Percentiles rank a stretch among this genome's conserved stretches.
Evolutionary conservation across 768 basidiomycete species (phyloP).

Genomic region (Daedalea quercina): DNA sequence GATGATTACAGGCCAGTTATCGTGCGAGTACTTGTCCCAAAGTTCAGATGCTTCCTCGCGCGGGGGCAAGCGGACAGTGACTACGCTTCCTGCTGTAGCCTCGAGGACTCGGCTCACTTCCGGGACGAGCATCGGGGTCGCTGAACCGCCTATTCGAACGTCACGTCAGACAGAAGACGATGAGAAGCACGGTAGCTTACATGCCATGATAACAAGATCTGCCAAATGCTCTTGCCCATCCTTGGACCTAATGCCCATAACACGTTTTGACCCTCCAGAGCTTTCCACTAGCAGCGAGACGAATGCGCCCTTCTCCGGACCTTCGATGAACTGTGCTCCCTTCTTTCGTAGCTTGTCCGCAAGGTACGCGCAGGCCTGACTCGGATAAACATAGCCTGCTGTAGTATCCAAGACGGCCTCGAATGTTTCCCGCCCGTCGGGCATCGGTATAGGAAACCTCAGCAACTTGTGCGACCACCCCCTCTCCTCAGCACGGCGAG

Average conservation of each 20-base stretch:
- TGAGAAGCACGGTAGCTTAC: not conserved
- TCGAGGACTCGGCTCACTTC: constrained; percentile 4
- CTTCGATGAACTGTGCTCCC: not conserved
- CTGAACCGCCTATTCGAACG: constrained; percentile 1
- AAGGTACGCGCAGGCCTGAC: constrained; percentile 2
- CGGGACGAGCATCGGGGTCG: constrained; percentile 3
- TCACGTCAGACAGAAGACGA: not conserved
- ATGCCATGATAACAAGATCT: constrained; percentile 2
- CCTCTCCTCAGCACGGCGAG: not conserved
- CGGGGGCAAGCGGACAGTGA: constrained; percentile 2
- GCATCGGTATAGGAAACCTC: not conserved
- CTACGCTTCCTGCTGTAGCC: constrained; percentile 4
- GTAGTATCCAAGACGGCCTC: constrained; percentile 4
- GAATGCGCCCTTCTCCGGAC: constrained; percentile 2
- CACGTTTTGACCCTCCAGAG: not conserved
- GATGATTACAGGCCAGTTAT: constrained; percentile 2
- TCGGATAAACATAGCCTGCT: constrained; percentile 1
- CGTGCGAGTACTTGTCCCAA: constrained; percentile 3
- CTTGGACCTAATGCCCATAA: not conserved
- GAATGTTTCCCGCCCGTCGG: constrained; percentile 1
- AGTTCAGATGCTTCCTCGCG: constrained; percentile 2
- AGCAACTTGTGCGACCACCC: constrained; percentile 3
- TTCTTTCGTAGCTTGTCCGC: constrained; percentile 2
- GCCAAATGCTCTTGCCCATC: constrained; percentile 1
- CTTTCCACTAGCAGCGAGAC: not conserved